Conservation (phyloP, 768 basidiomycete species). For the Dentipellis sp. region DNA sequence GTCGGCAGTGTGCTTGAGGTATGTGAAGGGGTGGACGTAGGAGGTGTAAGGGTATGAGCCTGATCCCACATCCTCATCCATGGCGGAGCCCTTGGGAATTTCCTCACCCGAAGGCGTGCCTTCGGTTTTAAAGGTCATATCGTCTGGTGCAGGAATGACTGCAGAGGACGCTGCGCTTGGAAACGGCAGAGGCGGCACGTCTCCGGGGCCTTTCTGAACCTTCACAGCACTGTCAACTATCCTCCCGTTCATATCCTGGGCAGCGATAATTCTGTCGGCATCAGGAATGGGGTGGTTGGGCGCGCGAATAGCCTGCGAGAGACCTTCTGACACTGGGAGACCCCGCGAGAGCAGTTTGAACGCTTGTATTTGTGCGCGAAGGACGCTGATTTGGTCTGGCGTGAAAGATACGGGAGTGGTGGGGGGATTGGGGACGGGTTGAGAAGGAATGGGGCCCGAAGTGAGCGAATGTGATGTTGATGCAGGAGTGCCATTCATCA, state of each 20-base stretch:
- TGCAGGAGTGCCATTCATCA: conserved; percentile 26
- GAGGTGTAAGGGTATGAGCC: conserved; percentile 91
- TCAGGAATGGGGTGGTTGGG: conserved; percentile 52
- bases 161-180: not conserved
- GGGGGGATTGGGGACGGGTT: conserved; percentile 42
- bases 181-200: conserved; percentile 16
- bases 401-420: conserved; percentile 76
- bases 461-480: conserved; percentile 32
- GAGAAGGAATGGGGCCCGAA: conserved; percentile 41
- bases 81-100: conserved; percentile 62
- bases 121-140: conserved; percentile 43
- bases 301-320: conserved; percentile 64
- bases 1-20: conserved; percentile 58
- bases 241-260: conserved; percentile 48
- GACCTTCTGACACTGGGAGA: conserved; percentile 53
- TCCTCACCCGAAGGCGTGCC: conserved; percentile 45
- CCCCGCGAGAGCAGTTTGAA: conserved; percentile 66
- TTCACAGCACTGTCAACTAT: conserved; percentile 73
- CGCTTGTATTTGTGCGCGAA: conserved; percentile 78
- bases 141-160: conserved; percentile 13
- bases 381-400: conserved; percentile 58
- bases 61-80: conserved; percentile 74
- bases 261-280: conserved; percentile 56
- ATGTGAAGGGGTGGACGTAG: conserved; percentile 74
- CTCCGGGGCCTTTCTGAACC: conserved; percentile 44